Conservation (phyloP, 169 alveolate species). For the Cryptosporidium canis region DNA sequence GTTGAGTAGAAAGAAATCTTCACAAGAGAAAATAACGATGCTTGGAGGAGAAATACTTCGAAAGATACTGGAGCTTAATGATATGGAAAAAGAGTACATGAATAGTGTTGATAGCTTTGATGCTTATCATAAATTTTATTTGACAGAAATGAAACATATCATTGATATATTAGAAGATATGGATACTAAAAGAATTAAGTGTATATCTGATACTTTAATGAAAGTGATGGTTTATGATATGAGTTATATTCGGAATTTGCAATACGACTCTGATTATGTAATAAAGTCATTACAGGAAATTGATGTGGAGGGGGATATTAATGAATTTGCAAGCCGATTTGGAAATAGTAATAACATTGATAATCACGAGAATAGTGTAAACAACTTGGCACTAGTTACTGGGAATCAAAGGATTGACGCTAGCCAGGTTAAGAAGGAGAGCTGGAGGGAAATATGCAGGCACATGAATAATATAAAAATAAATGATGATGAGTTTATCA, state of each 20-base stretch:
- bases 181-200: slow-evolving; percentile 62
- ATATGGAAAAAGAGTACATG: slow-evolving; percentile 35
- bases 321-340: slow-evolving; percentile 57
- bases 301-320: slow-evolving; percentile 49
- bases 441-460: slow-evolving; percentile 61
- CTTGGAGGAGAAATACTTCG: slow-evolving; percentile 21
- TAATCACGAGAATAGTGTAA: neutral
- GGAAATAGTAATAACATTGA: neutral
- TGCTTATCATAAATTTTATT: slow-evolving; percentile 26
- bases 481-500: slow-evolving; percentile 60
- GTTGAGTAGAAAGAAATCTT: neutral
- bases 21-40: slow-evolving; percentile 4
- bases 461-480: slow-evolving; percentile 23
- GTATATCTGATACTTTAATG: slow-evolving; percentile 64
- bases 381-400: neutral
- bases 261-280: slow-evolving; percentile 59
- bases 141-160: slow-evolving; percentile 44
- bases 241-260: slow-evolving; percentile 68
- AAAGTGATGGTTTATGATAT: slow-evolving; percentile 63
- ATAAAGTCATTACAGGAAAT: slow-evolving; percentile 60
- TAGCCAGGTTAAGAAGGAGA: slow-evolving; percentile 9
- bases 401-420: neutral
- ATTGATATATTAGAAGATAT: slow-evolving; percentile 53
- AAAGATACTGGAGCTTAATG: slow-evolving; percentile 4
- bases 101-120: slow-evolving; percentile 42